Base-by-base conservation (phyloP, 257 asterid species). In the Solanum pennellii region DNA sequence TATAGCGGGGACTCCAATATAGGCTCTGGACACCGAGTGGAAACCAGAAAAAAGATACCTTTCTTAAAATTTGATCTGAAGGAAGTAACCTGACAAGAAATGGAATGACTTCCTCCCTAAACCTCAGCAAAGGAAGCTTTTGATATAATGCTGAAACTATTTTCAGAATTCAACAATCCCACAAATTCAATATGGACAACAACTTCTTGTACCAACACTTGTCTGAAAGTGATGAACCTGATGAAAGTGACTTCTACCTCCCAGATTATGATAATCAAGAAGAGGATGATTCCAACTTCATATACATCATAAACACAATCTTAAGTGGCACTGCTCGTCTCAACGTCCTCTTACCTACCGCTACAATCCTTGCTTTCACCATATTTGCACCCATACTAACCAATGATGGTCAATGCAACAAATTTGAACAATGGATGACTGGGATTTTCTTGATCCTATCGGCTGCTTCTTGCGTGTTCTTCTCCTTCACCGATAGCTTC, bases 331-430 rank as follows among this genome's bases (percentile, higher is more conserved):
- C 93, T 0, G 94, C 97, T 27, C 91, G 94, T 49, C 94, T 94
- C 92, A 94, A 92, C 52, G 90, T 91, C 31, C 93, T 93, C 74
- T 88, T 92, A 41, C 96, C 95, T 23, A 92, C 94, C 9, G 93
- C 92, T 86, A 91, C 94, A 89, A 93, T 92, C 83, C 95, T 94
- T 7, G 89, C 92, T n/a, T 92, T 93, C 91, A 86, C 97, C 90
- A 91, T 90, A 69, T 93, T 92, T 41, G 92, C 93, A 29, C 94
- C 94, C 0, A 71, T 92, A 21, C 84, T 94, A 27, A 92, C 94
- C 18, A 92, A 89, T 12, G 91, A 91, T 5, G 96, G 97, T 52
- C 89, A 91, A 85, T 94, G 96, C 92, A 89, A 89, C 88, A n/a
- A 87, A 56, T 27, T 87, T 14, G 94, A 91, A 73, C 86, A 86